phyloP scores from a whole-genome alignment of 805 yeast species.

The Ogataea nakhonphanomensis region DNA sequence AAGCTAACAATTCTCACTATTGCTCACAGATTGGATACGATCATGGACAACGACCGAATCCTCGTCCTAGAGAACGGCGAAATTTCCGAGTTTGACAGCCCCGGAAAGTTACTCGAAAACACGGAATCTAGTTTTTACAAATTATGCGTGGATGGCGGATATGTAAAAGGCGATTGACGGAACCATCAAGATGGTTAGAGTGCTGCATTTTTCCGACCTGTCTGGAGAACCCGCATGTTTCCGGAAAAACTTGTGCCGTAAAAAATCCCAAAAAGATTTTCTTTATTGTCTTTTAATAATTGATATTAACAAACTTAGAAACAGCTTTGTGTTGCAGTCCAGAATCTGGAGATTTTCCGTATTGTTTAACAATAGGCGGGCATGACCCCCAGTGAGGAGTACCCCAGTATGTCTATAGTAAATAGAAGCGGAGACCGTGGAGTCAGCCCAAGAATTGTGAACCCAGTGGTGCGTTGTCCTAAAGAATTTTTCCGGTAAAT shows the following conservation, averaged over 20 bases:
- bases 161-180: constrained; percentile 3
- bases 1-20: constrained; percentile 82
- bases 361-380: constrained; percentile 3
- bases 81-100: constrained; percentile 75
- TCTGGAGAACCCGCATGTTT: background rate
- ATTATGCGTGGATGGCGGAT: constrained; percentile 54
- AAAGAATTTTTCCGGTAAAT: background rate
- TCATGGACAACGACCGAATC: constrained; percentile 78
- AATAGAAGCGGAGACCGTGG: constrained; percentile 6
- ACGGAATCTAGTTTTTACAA: constrained; percentile 46
- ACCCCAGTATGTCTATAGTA: constrained; percentile 5
- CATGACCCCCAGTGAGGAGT: constrained; percentile 1
- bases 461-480: constrained; percentile 5
- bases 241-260: constrained; percentile 5
- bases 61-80: constrained; percentile 72
- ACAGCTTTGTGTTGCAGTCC: background rate
- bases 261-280: background rate
- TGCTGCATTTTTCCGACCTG: background rate
- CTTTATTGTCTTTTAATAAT: constrained; percentile 1
- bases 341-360: constrained; percentile 5
- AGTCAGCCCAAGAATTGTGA: constrained; percentile 1
- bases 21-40: constrained; percentile 86
- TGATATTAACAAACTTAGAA: background rate
- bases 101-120: constrained; percentile 45
- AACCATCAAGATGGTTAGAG: background rate